phyloP scores from a whole-genome alignment of 768 basidiomycete species.

The Boletus edulis region DNA sequence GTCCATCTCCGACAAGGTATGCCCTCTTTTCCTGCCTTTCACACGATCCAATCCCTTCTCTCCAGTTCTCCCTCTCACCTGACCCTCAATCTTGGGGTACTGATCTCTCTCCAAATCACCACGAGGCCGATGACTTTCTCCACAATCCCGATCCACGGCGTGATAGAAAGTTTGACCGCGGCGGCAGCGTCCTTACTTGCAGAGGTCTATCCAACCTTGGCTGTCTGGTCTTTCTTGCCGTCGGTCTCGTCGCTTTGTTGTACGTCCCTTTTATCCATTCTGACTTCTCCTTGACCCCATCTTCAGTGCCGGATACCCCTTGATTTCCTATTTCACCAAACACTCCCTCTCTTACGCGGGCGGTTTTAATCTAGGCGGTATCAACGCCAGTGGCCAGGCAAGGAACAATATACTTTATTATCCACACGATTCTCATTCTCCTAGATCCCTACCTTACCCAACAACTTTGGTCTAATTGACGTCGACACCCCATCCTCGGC shows the following conservation, averaged over 20 bases:
- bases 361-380: slow-evolving; percentile 75
- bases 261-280: slow-evolving; percentile 30
- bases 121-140: slow-evolving; percentile 68
- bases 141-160: slow-evolving; percentile 71
- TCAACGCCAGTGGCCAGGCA: slow-evolving; percentile 73
- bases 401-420: slow-evolving; percentile 5
- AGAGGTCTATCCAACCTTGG: slow-evolving; percentile 73
- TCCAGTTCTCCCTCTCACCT: slow-evolving; percentile 68
- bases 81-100: slow-evolving; percentile 75
- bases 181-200: slow-evolving; percentile 59
- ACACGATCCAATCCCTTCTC: neutral
- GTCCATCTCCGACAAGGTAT: slow-evolving; percentile 61
- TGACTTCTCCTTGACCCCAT: neutral
- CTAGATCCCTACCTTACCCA: slow-evolving; percentile 55
- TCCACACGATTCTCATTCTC: neutral
- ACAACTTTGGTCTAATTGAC: slow-evolving; percentile 76
- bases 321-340: slow-evolving; percentile 55
- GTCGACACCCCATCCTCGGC: slow-evolving; percentile 63
- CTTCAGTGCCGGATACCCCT: slow-evolving; percentile 59
- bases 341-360: slow-evolving; percentile 46
- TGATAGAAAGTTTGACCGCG: slow-evolving; percentile 52
- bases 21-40: slow-evolving; percentile 1
- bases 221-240: slow-evolving; percentile 55
- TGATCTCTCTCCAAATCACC: slow-evolving; percentile 52
- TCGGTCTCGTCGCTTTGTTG: slow-evolving; percentile 60